phyloP scores from a whole-genome alignment of 495 filamentous ascomycete species.

The Penicillium samsonianum region DNA sequence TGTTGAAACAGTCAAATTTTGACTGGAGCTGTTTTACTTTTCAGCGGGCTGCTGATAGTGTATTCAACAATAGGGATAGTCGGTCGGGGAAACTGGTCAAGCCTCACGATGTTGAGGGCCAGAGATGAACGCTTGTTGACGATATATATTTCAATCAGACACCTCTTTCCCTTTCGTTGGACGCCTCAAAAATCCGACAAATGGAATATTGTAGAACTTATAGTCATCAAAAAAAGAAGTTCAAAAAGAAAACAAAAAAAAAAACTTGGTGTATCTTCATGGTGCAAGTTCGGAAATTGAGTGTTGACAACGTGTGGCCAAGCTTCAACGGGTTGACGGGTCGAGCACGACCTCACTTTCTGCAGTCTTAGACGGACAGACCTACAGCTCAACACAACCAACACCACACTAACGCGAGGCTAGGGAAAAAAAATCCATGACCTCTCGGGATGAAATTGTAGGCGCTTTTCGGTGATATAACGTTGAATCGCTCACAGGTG shows the following conservation, averaged over 20 bases:
- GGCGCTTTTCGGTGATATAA: conserved; percentile 5
- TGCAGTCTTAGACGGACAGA: conserved; percentile 9
- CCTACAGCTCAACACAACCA: conserved; percentile 2
- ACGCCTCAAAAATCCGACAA: neutral
- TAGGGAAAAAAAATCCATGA: neutral
- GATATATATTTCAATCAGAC: conserved; percentile 9
- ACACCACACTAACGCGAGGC: conserved; percentile 2
- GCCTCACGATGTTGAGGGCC: conserved; percentile 8
- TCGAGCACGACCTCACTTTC: conserved; percentile 11
- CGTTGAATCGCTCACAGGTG: neutral
- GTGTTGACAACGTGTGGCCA: neutral
- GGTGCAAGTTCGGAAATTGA: conserved; percentile 9
- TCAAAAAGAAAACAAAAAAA: conserved; percentile 3
- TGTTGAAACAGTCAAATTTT: neutral
- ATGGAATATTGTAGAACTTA: conserved; percentile 5
- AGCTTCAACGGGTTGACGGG: conserved; percentile 15
- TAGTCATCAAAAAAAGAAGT: neutral
- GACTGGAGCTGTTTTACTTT: neutral
- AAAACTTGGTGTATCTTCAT: neutral
- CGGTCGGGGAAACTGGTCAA: neutral
- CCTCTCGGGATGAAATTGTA: conserved; percentile 1
- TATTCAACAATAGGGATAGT: neutral
- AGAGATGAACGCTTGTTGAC: neutral
- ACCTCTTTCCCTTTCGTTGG: conserved; percentile 9
- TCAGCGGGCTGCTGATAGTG: neutral